phyloP scores from a whole-genome alignment of 2,329 filamentous ascomycete species.

The Ceratocystis eucalypticola region DNA sequence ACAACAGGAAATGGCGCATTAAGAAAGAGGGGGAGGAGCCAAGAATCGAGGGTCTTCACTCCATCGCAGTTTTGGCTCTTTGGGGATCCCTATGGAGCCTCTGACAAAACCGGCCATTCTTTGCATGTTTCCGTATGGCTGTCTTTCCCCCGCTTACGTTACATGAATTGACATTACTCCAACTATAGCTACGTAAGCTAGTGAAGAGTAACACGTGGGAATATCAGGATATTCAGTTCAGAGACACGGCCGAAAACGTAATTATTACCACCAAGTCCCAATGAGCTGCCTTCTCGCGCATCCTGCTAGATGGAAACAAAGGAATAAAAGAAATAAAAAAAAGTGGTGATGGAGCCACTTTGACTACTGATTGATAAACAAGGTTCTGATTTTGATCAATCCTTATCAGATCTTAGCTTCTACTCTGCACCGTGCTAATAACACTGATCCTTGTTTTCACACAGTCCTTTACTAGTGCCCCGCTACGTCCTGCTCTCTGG shows the following conservation, averaged over 20 bases:
- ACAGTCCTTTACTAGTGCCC: slow-evolving; percentile 11
- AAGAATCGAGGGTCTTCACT: background rate
- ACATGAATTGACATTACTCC: background rate
- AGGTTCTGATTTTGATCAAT: background rate
- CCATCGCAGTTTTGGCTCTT: background rate
- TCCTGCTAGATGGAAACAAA: background rate
- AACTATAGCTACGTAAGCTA: background rate
- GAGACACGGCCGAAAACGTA: no score
- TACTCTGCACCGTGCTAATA: background rate
- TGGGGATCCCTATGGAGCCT: no score
- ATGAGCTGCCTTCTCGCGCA: no score
- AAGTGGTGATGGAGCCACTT: background rate
- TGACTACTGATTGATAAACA: slow-evolving; percentile 5
- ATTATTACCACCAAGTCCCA: no score
- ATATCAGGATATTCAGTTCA: no score
- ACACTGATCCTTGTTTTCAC: background rate
- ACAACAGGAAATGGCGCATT: background rate
- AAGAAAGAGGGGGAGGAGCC: background rate
- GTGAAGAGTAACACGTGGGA: no score
- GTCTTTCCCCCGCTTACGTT: background rate
- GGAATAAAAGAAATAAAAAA: background rate
- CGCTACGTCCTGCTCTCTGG: background rate
- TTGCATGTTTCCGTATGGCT: background rate
- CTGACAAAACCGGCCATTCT: no score
- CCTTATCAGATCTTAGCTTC: background rate